Base-by-base conservation (phyloP, 2,329 filamentous ascomycete genomes). In the Aspergillus fructus region DNA sequence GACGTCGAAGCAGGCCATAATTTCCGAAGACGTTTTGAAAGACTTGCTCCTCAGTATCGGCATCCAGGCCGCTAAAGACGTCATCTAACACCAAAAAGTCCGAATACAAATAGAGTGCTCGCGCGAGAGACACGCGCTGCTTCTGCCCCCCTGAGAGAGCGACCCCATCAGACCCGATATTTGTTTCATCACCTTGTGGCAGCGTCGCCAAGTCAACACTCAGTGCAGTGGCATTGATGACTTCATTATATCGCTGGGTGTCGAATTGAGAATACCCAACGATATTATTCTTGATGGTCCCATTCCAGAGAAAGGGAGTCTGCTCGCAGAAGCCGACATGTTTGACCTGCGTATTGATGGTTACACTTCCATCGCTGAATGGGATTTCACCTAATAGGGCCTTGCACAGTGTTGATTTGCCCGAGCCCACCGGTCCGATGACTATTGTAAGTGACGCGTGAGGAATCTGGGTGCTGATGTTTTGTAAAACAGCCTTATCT, bases 81-180 rank as follows among this genome's bases (percentile, higher is more conserved):
- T 83, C 79, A 55, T 83, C 81, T 0, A 83, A 63, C 3, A 83
- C 33, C 1, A 80, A 17, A 1, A 81, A 65, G 1, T 72, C 63
- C 6, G 64, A 68, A 8, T 70, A 61, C 1, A 76, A 70, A 56
- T 80, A 83, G 0, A 83, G 64, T 1, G 80, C 79, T 15, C 81
- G 71, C 3, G 81, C 80, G 1, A 83, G 64, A 3, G 77, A 73
- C 68, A 78, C 23, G 37, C 62, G 45, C 42, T 66, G 59, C 53
- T 58, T 63, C 51, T 66, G 61, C 2, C 64, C 64, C 3, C 64
- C 62, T 39, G 50, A 55, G 12, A 67, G 55, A 15, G 55, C 47
- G 9, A 66, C 51, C 19, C 64, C 64, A 21, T 62, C 57, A 24
- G 43, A 56, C 1, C 69, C 68, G 21, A 71, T 58, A 8, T 53